phyloP scores from a whole-genome alignment of 106 monocot genomes.

The Amphibolis antarctica region DNA sequence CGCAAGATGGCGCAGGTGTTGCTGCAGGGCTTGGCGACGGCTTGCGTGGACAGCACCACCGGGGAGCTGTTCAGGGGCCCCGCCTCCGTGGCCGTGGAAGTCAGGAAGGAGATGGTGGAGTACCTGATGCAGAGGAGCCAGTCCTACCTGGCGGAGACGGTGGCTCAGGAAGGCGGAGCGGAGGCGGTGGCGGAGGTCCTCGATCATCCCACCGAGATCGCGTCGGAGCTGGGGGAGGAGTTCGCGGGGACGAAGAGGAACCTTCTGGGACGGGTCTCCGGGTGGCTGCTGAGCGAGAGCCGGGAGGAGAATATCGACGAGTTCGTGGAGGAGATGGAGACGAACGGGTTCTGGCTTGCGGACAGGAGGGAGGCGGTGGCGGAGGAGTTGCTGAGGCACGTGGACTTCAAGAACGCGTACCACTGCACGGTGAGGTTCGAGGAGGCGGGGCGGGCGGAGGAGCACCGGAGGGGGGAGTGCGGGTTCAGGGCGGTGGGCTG shows the following conservation, averaged over 20 bases:
- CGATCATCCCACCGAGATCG: slow-evolving; percentile 21
- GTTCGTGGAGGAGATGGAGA: slow-evolving; percentile 52
- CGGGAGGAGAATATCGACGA: slow-evolving; percentile 72
- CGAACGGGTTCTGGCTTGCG: slow-evolving; percentile 35
- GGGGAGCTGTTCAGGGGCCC: slow-evolving; percentile 37
- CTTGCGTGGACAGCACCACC: slow-evolving; percentile 18
- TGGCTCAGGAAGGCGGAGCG: slow-evolving; percentile 1
- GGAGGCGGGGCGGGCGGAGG: slow-evolving; percentile 7
- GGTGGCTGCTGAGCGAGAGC: slow-evolving; percentile 53
- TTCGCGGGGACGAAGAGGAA: slow-evolving; percentile 31
- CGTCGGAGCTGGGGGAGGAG: slow-evolving; percentile 33
- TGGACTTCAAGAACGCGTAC: slow-evolving; percentile 36
- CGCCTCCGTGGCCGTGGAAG: slow-evolving; percentile 31
- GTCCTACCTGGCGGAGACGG: slow-evolving; percentile 25
- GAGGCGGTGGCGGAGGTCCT: not conserved
- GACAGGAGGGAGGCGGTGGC: slow-evolving; percentile 36
- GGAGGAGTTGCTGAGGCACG: slow-evolving; percentile 25
- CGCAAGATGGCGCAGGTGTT: slow-evolving; percentile 47
- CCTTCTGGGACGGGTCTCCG: slow-evolving; percentile 34
- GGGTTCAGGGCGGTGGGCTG: slow-evolving; percentile 31
- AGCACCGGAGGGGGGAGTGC: slow-evolving; percentile 20
- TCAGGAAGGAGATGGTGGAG: slow-evolving; percentile 36
- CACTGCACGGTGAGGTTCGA: slow-evolving; percentile 33
- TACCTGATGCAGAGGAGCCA: slow-evolving; percentile 22
- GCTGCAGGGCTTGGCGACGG: slow-evolving; percentile 12